Base-by-base conservation (phyloP, 73 alveolate genomes). In the Tetrahymena borealis region DNA sequence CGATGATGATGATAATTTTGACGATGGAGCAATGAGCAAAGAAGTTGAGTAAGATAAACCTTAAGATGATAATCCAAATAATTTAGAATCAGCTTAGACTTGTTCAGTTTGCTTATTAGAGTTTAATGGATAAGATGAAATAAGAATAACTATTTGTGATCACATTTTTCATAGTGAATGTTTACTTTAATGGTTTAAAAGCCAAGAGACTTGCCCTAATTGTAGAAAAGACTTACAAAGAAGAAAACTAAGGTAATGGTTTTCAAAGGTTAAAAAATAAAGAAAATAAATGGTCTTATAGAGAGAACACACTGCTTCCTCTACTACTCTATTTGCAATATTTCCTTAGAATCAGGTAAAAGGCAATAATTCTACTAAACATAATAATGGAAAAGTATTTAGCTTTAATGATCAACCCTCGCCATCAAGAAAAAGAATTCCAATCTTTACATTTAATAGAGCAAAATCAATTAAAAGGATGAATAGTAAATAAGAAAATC, bases 141-240 rank as follows among this genome's bases (percentile, higher is more conserved):
- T 93, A 32, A 93, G 91, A 93, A 32, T 93, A n/a, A 93, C 95
- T 37, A 38, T 40, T 39, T 93, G 95, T 39, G 40, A 79, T 78
- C 95, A 93, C 41, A 38, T 93, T 33, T 93, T 93, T 40, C 95
- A 93, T 93, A 33, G 91, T 0, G 78, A 38, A 11, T 93, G 95
- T 36, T 39, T 93, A 15, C 78, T 79, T 38, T 32, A 85, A 18
- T 93, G 95, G 95, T 38, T 39, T 15, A 93, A 85, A 41, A 85
- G 93, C 28, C 31, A 60, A 60, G 85, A 60, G 28, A 60, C n/a
- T 15, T 60, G 85, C 31, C 85, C 85, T 24, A 60, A 60, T n/a
- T 60, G 85, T 60, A 60, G 85, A 60, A 60, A 60, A n/a, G 85
- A 60, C 32, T 28, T 60, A 18, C 35, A 60, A 60, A 60, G 85